Evolutionary conservation across 306 rosid species (phyloP), one percentile per base, ranked within the genome.

Genomic region (Rosa persica): DNA sequence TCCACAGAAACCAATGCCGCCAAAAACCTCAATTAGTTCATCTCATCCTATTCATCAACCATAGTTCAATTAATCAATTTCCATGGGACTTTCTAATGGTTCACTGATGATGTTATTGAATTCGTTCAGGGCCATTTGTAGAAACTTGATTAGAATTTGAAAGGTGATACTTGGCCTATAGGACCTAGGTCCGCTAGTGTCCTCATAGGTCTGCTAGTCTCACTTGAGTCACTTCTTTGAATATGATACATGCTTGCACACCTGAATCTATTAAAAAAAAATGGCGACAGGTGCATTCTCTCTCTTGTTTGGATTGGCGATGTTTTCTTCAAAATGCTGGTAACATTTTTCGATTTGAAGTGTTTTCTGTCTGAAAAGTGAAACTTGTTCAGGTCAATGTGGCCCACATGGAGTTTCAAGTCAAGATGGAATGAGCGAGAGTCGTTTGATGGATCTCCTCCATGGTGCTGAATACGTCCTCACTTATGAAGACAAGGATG

Each of bases 401-500:
- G 92, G 92, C 64, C 80, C 97, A 25, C 87, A 86, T 73, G 98
- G 93, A 48, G 82, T 79, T 85, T 76, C 88, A 65, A 76, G 85
- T 74, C 79, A 81, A 65, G 97, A 91, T 65, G 93, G 90, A 40
- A 60, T 92, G 72, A 89, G 86, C 22, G 94, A 89, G 85, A 94
- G 95, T 54, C 87, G 88, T 48, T 81, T 92, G 84, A 92, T 89
- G 92, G 97, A 94, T 76, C 97, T 94, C 8, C 91, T 94, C 60
- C 93, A 90, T 80, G 95, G 98, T 79, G 91, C 98, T 70, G 98
- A 94, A 86, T 92, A 89, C 85, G 98, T 91, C 75, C 96, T 91
- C 82, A 95, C 98, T 55, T 95, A 89, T 84, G 98, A 95, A 87
- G 98, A 95, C 81, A 92, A 91, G 76, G 98, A 95, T 82, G 92